These are phyloP conservation scores for Fusarium sp. DNA, from an alignment of 2,329 filamentous ascomycete genomes.

Conservation along the genomic window DNA sequence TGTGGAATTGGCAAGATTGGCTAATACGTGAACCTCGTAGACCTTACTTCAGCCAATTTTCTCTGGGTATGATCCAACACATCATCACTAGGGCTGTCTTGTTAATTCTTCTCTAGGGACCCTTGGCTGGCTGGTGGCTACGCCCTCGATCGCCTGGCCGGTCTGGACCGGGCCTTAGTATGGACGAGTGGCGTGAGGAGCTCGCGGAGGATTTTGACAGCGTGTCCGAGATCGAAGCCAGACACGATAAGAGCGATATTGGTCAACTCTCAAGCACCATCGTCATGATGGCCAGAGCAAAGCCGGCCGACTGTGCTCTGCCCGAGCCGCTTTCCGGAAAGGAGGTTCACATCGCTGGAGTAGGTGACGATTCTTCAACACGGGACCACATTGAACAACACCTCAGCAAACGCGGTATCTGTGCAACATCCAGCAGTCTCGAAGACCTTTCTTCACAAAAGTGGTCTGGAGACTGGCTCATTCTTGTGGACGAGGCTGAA, in stretches of 20 bases:
- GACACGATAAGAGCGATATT: slow-evolving; percentile 1
- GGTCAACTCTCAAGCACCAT: slow-evolving; percentile 37
- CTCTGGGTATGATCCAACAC: slow-evolving; percentile 27
- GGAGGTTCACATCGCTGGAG: slow-evolving; percentile 26
- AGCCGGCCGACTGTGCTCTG: slow-evolving; percentile 10
- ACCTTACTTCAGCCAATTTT: slow-evolving; percentile 38
- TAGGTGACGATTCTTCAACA: slow-evolving; percentile 1
- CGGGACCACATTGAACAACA: slow-evolving; percentile 7
- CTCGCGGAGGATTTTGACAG: slow-evolving; percentile 36
- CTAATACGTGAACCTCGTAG: slow-evolving; percentile 18
- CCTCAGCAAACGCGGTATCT: slow-evolving; percentile 17
- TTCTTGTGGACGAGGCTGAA: slow-evolving; percentile 32
- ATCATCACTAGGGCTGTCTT: not conserved
- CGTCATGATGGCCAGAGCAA: slow-evolving; percentile 37
- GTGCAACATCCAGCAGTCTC: slow-evolving; percentile 18
- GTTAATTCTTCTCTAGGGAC: slow-evolving; percentile 29
- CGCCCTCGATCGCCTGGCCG: slow-evolving; percentile 39
- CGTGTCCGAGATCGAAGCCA: slow-evolving; percentile 30
- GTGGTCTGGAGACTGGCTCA: slow-evolving; percentile 35
- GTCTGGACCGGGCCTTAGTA: slow-evolving; percentile 36
- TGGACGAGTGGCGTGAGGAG: slow-evolving; percentile 39
- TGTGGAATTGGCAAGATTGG: not conserved
- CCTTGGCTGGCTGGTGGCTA: slow-evolving; percentile 39
- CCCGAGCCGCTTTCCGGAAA: slow-evolving; percentile 19
- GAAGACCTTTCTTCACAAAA: slow-evolving; percentile 25